Evolutionary conservation across 495 filamentous ascomycete genomes (phyloP).

Genomic region (Aspergillus olivimuriae): DNA sequence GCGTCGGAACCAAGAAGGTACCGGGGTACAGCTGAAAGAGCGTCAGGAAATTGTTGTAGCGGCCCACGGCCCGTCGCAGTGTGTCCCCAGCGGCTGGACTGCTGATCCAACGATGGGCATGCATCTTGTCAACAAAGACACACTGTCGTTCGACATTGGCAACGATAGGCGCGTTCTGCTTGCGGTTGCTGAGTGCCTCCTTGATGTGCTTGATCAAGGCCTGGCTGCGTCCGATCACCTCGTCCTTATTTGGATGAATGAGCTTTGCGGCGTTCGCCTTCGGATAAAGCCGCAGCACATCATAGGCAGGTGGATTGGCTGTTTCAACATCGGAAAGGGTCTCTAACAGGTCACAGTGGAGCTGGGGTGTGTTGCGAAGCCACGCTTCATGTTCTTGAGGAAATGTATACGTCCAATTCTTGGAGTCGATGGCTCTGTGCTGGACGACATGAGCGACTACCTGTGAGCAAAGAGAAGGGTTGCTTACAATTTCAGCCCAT

Average conservation of each 20-base stretch:
- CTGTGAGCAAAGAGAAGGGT: neutral
- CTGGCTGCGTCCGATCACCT: neutral
- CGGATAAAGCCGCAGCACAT: neutral
- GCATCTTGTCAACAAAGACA: conserved; percentile 23
- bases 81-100: conserved; percentile 22
- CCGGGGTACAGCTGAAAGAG: conserved; percentile 14
- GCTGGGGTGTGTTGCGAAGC: neutral
- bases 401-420: conserved; percentile 9
- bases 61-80: conserved; percentile 9
- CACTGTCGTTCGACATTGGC: conserved; percentile 9
- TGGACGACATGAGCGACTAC: neutral
- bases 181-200: conserved; percentile 1
- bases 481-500: conserved; percentile 19
- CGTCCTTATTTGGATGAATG: neutral
- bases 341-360: conserved; percentile 5
- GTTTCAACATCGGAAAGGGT: neutral
- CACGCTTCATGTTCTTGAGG: neutral
- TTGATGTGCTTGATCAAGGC: neutral
- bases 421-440: conserved; percentile 9
- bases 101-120: conserved; percentile 23
- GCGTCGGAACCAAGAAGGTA: conserved; percentile 17
- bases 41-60: conserved; percentile 25
- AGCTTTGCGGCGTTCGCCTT: neutral
- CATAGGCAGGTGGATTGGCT: neutral
- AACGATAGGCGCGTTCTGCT: neutral